phyloP scores from a whole-genome alignment of 2,329 filamentous ascomycete genomes.

The Cylindrodendrum hubeiense region DNA sequence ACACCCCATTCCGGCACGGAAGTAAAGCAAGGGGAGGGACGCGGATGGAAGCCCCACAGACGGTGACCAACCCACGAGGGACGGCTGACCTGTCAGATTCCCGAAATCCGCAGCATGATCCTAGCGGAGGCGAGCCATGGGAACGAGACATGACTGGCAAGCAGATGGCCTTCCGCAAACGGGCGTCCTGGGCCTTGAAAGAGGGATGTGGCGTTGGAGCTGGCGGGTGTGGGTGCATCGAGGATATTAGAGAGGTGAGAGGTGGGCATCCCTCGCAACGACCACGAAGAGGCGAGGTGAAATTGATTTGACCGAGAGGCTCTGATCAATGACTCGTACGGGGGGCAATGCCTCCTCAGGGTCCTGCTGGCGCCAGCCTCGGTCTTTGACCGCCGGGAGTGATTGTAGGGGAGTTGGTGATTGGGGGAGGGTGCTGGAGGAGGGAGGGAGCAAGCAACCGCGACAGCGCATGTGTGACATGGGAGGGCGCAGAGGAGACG shows the following conservation, averaged over 20 bases:
- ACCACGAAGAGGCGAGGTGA: constrained; percentile 4
- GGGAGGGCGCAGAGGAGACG: background rate
- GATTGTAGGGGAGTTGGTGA: background rate
- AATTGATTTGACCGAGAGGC: background rate
- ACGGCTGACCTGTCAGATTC: constrained; percentile 44
- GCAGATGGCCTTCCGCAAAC: constrained; percentile 13
- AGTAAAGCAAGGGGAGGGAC: constrained; percentile 16
- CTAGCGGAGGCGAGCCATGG: constrained; percentile 26
- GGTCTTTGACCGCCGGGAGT: background rate
- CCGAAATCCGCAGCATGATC: constrained; percentile 31
- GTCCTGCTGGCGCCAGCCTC: background rate
- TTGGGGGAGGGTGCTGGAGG: background rate
- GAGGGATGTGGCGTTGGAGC: constrained; percentile 2
- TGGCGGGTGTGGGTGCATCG: constrained; percentile 16
- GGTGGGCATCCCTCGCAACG: constrained; percentile 2
- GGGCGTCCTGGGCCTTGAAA: constrained; percentile 10
- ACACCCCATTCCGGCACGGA: constrained; percentile 14
- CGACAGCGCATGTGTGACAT: background rate
- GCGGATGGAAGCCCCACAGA: constrained; percentile 25
- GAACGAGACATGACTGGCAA: constrained; percentile 20
- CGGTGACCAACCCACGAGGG: constrained; percentile 25
- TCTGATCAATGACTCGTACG: background rate
- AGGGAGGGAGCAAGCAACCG: background rate
- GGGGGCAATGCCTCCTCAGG: background rate
- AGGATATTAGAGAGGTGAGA: background rate